These are phyloP conservation scores for Sedum album DNA, from an alignment of 164 flowering plant species.

Conservation along the genomic window DNA sequence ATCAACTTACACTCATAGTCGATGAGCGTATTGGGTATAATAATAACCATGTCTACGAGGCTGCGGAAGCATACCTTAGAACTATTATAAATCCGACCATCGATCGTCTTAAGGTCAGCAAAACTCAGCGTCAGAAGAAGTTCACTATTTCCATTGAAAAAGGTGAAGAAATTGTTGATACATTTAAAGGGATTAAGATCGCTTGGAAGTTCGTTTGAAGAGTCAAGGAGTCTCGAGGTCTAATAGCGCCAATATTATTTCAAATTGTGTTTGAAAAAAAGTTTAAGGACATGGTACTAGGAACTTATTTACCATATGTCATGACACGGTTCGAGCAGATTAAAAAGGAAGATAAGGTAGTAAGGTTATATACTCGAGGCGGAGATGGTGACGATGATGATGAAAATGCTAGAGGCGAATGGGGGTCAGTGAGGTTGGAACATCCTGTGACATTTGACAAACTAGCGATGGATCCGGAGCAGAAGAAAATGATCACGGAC, in stretches of 20 bases:
- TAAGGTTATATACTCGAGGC: constrained; percentile 23
- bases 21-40: constrained; percentile 16
- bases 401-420: constrained; percentile 4
- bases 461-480: constrained; percentile 38
- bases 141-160: constrained; percentile 16
- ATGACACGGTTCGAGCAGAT: constrained; percentile 19
- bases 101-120: constrained; percentile 18
- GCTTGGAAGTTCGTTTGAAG: constrained; percentile 17
- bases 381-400: neutral
- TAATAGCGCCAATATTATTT: constrained; percentile 16
- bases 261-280: constrained; percentile 30
- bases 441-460: constrained; percentile 51
- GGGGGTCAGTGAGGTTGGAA: constrained; percentile 33
- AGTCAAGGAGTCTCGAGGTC: neutral
- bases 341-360: constrained; percentile 16
- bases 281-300: constrained; percentile 23
- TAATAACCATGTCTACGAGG: constrained; percentile 24
- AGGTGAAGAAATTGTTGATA: constrained; percentile 22
- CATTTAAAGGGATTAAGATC: constrained; percentile 17
- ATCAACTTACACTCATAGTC: constrained; percentile 19
- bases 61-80: constrained; percentile 26
- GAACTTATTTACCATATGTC: constrained; percentile 26
- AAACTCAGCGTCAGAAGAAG: constrained; percentile 15
- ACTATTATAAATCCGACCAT: constrained; percentile 22
- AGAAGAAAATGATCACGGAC: constrained; percentile 23